Evolutionary conservation across 2,329 filamentous ascomycete species (phyloP).

Genomic region (Neophaeococcomyces mojaviensis): DNA sequence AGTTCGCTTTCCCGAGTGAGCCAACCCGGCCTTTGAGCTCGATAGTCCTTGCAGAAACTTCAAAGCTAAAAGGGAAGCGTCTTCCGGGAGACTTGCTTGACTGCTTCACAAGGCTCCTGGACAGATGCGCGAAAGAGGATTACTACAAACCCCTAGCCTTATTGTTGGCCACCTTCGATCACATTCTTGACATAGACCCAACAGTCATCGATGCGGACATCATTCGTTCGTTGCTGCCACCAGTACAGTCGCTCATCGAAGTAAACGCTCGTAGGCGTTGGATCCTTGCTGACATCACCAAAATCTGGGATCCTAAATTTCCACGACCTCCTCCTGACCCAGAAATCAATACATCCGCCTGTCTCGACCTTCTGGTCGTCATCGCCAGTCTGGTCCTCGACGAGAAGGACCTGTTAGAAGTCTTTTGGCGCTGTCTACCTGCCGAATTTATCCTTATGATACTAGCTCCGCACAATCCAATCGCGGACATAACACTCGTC

Average conservation of each 20-base stretch:
- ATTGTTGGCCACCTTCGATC: slow-evolving; percentile 35
- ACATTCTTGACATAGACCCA: slow-evolving; percentile 34
- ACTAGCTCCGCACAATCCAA: slow-evolving; percentile 49
- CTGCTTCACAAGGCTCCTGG: slow-evolving; percentile 48
- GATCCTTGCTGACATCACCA: slow-evolving; percentile 36
- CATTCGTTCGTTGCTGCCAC: slow-evolving; percentile 31
- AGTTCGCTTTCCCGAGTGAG: slow-evolving; percentile 47
- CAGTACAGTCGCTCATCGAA: slow-evolving; percentile 41
- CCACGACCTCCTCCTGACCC: slow-evolving; percentile 37
- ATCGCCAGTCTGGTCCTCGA: slow-evolving; percentile 42
- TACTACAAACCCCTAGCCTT: slow-evolving; percentile 39
- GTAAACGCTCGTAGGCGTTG: slow-evolving; percentile 49
- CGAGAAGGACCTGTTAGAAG: slow-evolving; percentile 29
- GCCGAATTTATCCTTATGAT: slow-evolving; percentile 53
- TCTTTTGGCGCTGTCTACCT: slow-evolving; percentile 51
- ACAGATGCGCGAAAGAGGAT: slow-evolving; percentile 47
- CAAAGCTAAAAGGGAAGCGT: slow-evolving; percentile 35
- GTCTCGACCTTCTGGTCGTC: slow-evolving; percentile 47
- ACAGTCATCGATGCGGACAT: slow-evolving; percentile 30
- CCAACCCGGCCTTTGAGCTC: slow-evolving; percentile 44
- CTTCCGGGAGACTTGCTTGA: slow-evolving; percentile 44
- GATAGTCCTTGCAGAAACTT: slow-evolving; percentile 46
- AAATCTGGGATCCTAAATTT: slow-evolving; percentile 33
- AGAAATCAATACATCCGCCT: slow-evolving; percentile 47
- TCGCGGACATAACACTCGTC: slow-evolving; percentile 48